Conservation (phyloP, 805 yeast species). For the Jamesozyma piceae region DNA sequence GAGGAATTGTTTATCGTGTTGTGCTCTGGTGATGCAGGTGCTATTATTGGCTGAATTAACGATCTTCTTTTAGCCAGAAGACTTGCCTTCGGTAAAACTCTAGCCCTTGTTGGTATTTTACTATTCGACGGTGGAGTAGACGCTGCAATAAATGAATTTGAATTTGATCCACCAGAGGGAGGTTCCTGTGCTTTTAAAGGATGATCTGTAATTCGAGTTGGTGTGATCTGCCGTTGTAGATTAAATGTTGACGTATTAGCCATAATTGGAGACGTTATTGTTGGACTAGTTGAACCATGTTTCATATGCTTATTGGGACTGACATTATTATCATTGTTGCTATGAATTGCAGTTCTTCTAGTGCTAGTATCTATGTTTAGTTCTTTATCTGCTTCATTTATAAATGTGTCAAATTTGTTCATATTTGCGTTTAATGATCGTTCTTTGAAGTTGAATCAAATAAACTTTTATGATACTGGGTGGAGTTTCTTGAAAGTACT, state of each 20-base stretch:
- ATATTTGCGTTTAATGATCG: constrained; percentile 3
- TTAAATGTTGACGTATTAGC: constrained; percentile 3
- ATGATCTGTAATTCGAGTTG: constrained; percentile 11
- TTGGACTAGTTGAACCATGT: constrained; percentile 2
- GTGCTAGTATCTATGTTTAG: constrained; percentile 32
- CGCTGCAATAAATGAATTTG: neutral
- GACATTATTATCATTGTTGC: neutral
- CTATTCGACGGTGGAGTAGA: neutral
- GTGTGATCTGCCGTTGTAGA: constrained; percentile 14
- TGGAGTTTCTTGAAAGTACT: no score
- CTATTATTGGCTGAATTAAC: constrained; percentile 22
- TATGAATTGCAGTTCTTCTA: constrained; percentile 8
- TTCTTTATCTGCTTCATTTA: constrained; percentile 29
- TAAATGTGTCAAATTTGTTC: constrained; percentile 32
- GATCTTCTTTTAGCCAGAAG: constrained; percentile 20
- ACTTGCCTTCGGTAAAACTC: constrained; percentile 6
- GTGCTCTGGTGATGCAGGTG: constrained; percentile 11
- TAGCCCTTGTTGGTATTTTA: constrained; percentile 1
- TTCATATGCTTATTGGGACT: neutral
- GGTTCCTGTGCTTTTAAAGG: constrained; percentile 9
- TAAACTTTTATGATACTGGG: neutral
- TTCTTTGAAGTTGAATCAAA: neutral
- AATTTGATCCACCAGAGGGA: no score
- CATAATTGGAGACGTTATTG: constrained; percentile 4
- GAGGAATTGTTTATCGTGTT: neutral